phyloP scores from a whole-genome alignment of 1,139 yeast species.

The Meyerozyma elateridarum region DNA sequence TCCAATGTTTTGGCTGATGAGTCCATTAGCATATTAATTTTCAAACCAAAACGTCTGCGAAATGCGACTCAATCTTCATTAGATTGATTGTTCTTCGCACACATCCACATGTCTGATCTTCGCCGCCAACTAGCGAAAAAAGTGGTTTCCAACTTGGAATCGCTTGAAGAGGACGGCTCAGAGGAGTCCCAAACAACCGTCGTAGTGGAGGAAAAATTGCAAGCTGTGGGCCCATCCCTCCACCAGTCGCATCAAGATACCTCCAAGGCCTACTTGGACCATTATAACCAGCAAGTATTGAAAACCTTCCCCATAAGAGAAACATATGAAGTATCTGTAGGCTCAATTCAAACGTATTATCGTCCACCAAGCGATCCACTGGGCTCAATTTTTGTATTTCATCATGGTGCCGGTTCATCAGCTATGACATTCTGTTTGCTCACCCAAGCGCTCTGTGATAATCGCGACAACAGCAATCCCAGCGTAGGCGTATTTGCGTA shows the following conservation, averaged over 20 bases:
- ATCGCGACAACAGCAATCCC: neutral
- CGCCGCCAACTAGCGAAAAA: neutral
- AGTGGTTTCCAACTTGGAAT: neutral
- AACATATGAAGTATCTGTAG: constrained; percentile 15
- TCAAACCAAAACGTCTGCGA: too few species aligned
- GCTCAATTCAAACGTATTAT: constrained; percentile 54
- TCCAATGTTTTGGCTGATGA: too few species aligned
- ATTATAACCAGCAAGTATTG: constrained; percentile 5
- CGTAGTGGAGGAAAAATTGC: too few species aligned
- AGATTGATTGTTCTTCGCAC: too few species aligned
- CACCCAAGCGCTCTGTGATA: constrained; percentile 16
- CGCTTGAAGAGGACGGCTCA: constrained; percentile 1
- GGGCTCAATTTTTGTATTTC: constrained; percentile 63
- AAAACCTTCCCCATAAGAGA: constrained; percentile 14
- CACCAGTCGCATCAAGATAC: neutral
- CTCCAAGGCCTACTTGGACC: neutral
- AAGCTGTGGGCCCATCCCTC: too few species aligned
- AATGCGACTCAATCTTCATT: too few species aligned
- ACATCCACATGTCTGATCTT: constrained; percentile 1
- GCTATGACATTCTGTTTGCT: constrained; percentile 66
- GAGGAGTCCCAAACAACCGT: too few species aligned
- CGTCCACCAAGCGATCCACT: constrained; percentile 41
- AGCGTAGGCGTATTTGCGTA: constrained; percentile 59
- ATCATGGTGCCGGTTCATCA: constrained; percentile 95
- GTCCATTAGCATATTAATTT: too few species aligned